Conservation (phyloP, 495 filamentous ascomycete species). For the Friedmanniomyces simplex region DNA sequence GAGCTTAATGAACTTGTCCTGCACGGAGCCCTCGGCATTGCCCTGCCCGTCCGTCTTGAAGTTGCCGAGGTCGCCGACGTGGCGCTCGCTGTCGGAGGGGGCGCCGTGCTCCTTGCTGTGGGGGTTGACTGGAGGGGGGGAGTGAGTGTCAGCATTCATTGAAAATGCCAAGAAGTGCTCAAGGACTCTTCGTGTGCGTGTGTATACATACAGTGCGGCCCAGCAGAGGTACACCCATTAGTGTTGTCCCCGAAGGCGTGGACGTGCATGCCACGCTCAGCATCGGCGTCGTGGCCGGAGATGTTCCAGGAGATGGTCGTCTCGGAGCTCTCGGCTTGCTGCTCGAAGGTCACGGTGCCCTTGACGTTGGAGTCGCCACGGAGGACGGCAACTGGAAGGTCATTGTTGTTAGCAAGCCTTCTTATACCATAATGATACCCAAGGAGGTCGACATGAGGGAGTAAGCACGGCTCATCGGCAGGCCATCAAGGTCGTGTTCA, state of each 20-base stretch:
- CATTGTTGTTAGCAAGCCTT: background rate
- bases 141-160: background rate
- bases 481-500: background rate
- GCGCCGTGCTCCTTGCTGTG: slow-evolving; percentile 83
- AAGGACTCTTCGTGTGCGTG: too few species aligned
- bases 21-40: slow-evolving; percentile 63
- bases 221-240: slow-evolving; percentile 97
- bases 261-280: slow-evolving; percentile 93
- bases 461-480: background rate
- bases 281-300: slow-evolving; percentile 83
- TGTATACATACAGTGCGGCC: slow-evolving; percentile 74
- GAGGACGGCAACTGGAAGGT: slow-evolving; percentile 69
- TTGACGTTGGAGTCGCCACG: slow-evolving; percentile 91
- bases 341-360: slow-evolving; percentile 91
- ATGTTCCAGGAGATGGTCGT: slow-evolving; percentile 91
- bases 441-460: background rate
- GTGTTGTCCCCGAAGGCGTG: slow-evolving; percentile 99
- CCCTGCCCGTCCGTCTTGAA: slow-evolving; percentile 88
- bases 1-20: slow-evolving; percentile 78
- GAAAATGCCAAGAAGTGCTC: too few species aligned
- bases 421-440: background rate
- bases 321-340: slow-evolving; percentile 63
- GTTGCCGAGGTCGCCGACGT: slow-evolving; percentile 96
- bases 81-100: slow-evolving; percentile 68
- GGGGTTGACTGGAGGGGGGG: slow-evolving; percentile 70